Base-by-base conservation (phyloP, 805 yeast species). In the Sporopachydermia lactativora region DNA sequence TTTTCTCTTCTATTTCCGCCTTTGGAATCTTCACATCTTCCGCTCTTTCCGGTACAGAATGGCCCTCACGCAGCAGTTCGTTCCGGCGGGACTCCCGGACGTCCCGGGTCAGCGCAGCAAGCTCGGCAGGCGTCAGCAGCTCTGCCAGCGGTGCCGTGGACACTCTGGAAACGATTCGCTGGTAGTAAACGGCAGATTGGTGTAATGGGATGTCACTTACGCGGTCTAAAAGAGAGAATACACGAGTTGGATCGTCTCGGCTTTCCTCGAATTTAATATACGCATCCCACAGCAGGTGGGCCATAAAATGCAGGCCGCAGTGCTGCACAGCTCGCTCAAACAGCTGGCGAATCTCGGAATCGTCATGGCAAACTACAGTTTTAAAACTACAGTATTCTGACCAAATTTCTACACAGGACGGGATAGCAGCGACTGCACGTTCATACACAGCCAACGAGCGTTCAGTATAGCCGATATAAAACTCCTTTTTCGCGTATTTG, bases 241-340 rank as follows among this genome's bases (percentile, higher is more conserved):
- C 66, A 1, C 74, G 50, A 3, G 57, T 54, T 2, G 64, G 50
- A 3, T 69, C 55, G 31, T 62, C 66, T 24, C 31, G 31, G 31
- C 31, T 24, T n/a, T 62, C 55, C 49, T 75, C 80, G 61, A 75
- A 81, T 34, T 70, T 78, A 17, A 89, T 57, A 45, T 74, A 77
- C 41, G 70, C 65, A 54, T 86, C 94, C 97, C 96, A 89, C 39
- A 88, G 60, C 1, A 75, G 65, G 54, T 86, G 94, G 1, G 94
- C 69, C 45, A 78, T 61, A 57, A 83, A 92, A 44, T 86, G 82
- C 24, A 59, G 49, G 0, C 96, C 96, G 36, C 81, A 68, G 11
- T 58, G 45, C 3, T 49, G 46, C 3, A 70, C 53, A 0, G 79
- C 89, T 1, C 60, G 57, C 11, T 61, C 57, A 47, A 80, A 80